Conservation (phyloP, 2,329 filamentous ascomycete species). For the Neurospora sp. region DNA sequence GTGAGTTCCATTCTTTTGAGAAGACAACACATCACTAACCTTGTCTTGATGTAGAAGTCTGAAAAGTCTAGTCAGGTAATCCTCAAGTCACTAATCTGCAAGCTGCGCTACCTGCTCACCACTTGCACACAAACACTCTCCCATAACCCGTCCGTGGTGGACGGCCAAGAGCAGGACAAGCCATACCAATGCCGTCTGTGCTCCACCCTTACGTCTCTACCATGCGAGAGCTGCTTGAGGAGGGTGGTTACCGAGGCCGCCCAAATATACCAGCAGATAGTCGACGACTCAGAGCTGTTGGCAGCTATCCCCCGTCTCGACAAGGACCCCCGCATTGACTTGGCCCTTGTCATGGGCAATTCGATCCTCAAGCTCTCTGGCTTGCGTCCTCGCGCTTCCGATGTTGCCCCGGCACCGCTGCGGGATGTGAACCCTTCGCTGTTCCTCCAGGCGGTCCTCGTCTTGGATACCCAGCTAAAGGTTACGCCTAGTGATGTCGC, state of each 20-base stretch:
- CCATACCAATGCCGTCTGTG: slow-evolving; percentile 17
- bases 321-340: slow-evolving; percentile 24
- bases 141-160: slow-evolving; percentile 14
- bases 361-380: slow-evolving; percentile 23
- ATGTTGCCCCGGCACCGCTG: slow-evolving; percentile 10
- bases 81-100: slow-evolving; percentile 28
- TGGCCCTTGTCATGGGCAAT: slow-evolving; percentile 22
- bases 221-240: slow-evolving; percentile 15
- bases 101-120: slow-evolving; percentile 34
- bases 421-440: slow-evolving; percentile 18
- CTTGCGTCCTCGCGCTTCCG: slow-evolving; percentile 9
- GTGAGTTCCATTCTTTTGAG: slow-evolving; percentile 14
- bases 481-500: slow-evolving; percentile 35
- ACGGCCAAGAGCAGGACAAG: slow-evolving; percentile 12
- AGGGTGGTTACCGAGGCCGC: slow-evolving; percentile 15
- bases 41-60: slow-evolving; percentile 5
- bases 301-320: slow-evolving; percentile 18
- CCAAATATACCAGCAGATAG: slow-evolving; percentile 15
- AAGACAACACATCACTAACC: slow-evolving; percentile 3
- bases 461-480: slow-evolving; percentile 41
- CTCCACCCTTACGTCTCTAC: slow-evolving; percentile 10
- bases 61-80: slow-evolving; percentile 10
- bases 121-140: slow-evolving; percentile 28
- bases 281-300: slow-evolving; percentile 12
- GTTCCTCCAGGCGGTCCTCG: slow-evolving; percentile 38